Evolutionary conservation across 192 early-diverging fungal species (phyloP), one percentile per base, ranked within the genome.

Genomic region (Physocladia obscura): DNA sequence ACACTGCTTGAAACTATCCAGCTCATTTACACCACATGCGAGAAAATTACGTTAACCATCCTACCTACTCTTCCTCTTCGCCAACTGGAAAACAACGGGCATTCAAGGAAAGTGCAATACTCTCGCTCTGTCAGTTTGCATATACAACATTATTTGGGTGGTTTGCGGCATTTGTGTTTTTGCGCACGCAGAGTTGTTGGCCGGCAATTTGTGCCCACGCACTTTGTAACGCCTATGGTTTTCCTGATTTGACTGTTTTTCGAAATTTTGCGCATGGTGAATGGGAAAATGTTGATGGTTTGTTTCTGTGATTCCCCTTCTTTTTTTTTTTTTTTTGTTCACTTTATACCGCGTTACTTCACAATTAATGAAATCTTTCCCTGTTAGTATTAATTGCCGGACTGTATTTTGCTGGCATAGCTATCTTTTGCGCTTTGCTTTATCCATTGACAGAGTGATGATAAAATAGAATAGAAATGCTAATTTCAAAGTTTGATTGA

Each of bases 81-180:
- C 40, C n/a, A 8, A 44, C 40, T 44, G 40, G 40, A 44, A 44
- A 48, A 0, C 36, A 26, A 2, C 44, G 56, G 4, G 82, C 84
- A 0, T 56, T 87, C 2, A 69, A 79, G 29, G 57, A 70, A 8
- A 78, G 80, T 15, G 8, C n/a, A 15, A 15, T 61, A 26, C 47
- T 21, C 19, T 72, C 51, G 80, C 82, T 69, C 0, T 89, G 89
- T 44, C 90, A 92, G 57, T 84, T 94, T 48, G 34, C 59, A 0
- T 94, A 91, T 72, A 94, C 91, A 1, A 88, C 82, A 2, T 21
- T 92, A 3, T 94, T 92, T 80, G 92, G 92, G 21, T 92, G 89
- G 89, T 91, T 87, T 79, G 86, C 85, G 8, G 84, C 84, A 15
- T 92, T 79, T 67, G 27, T 89, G 27, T 82, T 91, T 47, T 11